Conservation (phyloP, 805 yeast species). For the Cyberlindnera americana region DNA sequence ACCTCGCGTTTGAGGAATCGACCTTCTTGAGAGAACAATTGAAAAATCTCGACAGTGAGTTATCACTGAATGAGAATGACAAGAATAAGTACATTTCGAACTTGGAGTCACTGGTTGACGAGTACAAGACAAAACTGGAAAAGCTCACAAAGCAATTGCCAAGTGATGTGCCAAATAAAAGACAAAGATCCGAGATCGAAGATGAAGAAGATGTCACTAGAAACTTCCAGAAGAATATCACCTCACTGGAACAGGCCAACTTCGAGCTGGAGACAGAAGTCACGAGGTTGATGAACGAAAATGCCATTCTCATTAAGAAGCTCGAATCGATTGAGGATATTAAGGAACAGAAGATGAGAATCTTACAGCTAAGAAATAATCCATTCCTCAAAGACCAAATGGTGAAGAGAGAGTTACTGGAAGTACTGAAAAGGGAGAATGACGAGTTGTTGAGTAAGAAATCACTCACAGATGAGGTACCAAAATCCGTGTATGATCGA, state of each 20-base stretch:
- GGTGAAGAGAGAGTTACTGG: slow-evolving; percentile 50
- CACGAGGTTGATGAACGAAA: slow-evolving; percentile 35
- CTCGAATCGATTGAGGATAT: slow-evolving; percentile 32
- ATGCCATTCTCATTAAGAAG: slow-evolving; percentile 36
- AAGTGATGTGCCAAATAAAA: slow-evolving; percentile 29
- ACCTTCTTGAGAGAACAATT: slow-evolving; percentile 54
- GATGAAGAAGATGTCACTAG: slow-evolving; percentile 21
- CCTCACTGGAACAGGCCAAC: slow-evolving; percentile 39
- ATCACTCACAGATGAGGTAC: slow-evolving; percentile 38
- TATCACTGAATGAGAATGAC: slow-evolving; percentile 21
- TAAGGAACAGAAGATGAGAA: slow-evolving; percentile 40
- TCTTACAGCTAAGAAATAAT: slow-evolving; percentile 62
- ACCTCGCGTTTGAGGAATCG: slow-evolving; percentile 55
- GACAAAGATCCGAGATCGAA: slow-evolving; percentile 24
- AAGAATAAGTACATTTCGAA: slow-evolving; percentile 20
- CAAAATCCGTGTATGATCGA: slow-evolving; percentile 61
- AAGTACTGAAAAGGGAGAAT: slow-evolving; percentile 55
- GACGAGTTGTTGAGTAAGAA: slow-evolving; percentile 39
- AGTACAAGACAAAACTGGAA: slow-evolving; percentile 49
- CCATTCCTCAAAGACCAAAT: slow-evolving; percentile 62
- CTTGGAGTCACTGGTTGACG: slow-evolving; percentile 43
- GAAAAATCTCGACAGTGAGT: slow-evolving; percentile 41
- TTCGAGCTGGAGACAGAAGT: slow-evolving; percentile 35
- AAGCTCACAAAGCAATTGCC: slow-evolving; percentile 34
- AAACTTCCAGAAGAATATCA: slow-evolving; percentile 28